Evolutionary conservation across 345 rosid genomes (phyloP).

Genomic region (Gossypium arboreum): DNA sequence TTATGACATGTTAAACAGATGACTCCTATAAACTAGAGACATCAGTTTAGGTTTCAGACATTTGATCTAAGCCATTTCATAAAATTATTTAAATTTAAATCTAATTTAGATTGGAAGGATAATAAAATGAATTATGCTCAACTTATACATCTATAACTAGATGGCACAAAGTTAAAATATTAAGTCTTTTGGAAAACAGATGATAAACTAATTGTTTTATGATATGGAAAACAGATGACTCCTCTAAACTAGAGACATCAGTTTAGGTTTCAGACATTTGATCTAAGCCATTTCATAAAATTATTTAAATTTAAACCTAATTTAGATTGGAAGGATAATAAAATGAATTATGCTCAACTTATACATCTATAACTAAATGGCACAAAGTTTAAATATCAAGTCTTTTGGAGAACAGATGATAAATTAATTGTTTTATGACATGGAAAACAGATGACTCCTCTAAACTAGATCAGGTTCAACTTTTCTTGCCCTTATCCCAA

Average conservation of each 20-base stretch:
- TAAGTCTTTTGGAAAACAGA: background rate
- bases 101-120: background rate
- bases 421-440: background rate
- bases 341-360: background rate
- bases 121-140: background rate
- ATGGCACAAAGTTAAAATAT: background rate
- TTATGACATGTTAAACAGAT: background rate
- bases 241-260: slow-evolving; percentile 10
- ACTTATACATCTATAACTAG: background rate
- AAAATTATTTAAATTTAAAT: background rate
- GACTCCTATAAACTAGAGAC: background rate
- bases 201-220: background rate
- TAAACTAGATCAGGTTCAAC: background rate
- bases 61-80: background rate
- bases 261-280: background rate
- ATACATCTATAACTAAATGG: background rate
- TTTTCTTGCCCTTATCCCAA: background rate
- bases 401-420: background rate
- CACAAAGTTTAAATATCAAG: background rate
- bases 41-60: slow-evolving; percentile 13
- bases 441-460: background rate
- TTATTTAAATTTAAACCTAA: background rate
- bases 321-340: background rate
- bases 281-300: background rate
- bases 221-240: background rate